phyloP scores from a whole-genome alignment of 1,284 basidiomycete species.

The Ceratobasidium papillatum region DNA sequence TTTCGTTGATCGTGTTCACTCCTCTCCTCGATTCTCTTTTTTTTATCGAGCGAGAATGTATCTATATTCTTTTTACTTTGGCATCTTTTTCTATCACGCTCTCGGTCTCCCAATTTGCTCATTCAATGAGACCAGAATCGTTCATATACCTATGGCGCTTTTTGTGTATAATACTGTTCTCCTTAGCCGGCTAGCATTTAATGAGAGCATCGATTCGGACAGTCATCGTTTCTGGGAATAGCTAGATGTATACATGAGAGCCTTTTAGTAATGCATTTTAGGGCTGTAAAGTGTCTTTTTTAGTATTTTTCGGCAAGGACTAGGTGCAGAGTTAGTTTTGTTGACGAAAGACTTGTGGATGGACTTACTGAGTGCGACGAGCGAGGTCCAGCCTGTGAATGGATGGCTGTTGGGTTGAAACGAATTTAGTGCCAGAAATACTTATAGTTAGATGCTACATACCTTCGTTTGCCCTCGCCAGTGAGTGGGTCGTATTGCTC shows the following conservation, averaged over 20 bases:
- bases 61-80: constrained; percentile 22
- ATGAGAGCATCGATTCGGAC: constrained; percentile 34
- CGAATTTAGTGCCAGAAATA: constrained; percentile 46
- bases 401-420: constrained; percentile 69
- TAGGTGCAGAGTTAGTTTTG: constrained; percentile 46
- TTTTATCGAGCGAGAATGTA: constrained; percentile 24
- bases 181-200: constrained; percentile 28
- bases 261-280: constrained; percentile 1
- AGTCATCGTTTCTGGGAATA: constrained; percentile 16
- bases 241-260: constrained; percentile 8
- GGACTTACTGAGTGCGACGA: constrained; percentile 76
- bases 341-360: constrained; percentile 39
- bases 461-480: constrained; percentile 87
- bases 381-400: constrained; percentile 92
- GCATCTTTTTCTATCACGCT: neutral
- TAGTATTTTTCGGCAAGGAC: constrained; percentile 60
- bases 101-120: neutral
- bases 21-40: neutral
- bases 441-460: constrained; percentile 48
- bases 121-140: neutral
- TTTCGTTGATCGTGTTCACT: neutral
- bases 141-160: constrained; percentile 11
- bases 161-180: constrained; percentile 40
- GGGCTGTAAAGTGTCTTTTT: neutral
- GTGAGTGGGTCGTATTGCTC: constrained; percentile 90